Conservation (phyloP, 495 filamentous ascomycete species). For the Pseudoneurospora amorphoporcata region DNA sequence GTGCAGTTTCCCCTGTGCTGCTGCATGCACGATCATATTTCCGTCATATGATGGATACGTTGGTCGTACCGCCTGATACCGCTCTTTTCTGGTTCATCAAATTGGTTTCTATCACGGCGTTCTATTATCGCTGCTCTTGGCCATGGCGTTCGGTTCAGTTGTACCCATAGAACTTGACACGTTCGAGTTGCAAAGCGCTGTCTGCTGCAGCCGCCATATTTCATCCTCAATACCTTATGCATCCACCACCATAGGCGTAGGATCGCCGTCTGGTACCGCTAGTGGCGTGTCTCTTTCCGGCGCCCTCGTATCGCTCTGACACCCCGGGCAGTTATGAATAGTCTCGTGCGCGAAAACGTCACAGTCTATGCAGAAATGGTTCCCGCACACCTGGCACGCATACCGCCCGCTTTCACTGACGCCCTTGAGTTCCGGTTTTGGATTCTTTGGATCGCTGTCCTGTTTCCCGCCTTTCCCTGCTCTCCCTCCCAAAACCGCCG, state of each 20-base stretch:
- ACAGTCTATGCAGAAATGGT: slow-evolving; percentile 96
- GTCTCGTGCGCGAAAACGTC: slow-evolving; percentile 90
- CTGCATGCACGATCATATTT: not conserved
- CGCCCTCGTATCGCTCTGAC: slow-evolving; percentile 52
- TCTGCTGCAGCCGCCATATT: not conserved
- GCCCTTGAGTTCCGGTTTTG: slow-evolving; percentile 34
- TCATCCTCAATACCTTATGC: slow-evolving; percentile 4
- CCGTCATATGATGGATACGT: not conserved
- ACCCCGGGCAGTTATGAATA: slow-evolving; percentile 91
- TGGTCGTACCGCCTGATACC: not conserved
- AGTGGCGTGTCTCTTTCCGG: not conserved
- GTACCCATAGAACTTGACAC: not conserved
- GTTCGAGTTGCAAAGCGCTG: not conserved
- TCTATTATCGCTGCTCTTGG: not conserved
- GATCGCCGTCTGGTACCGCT: not conserved
- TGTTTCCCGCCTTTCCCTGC: slow-evolving; percentile 18
- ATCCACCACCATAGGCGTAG: slow-evolving; percentile 29
- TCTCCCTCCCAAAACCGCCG: not conserved
- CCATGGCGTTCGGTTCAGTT: not conserved
- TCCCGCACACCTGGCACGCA: slow-evolving; percentile 69
- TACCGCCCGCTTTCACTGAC: slow-evolving; percentile 84
- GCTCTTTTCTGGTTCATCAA: not conserved
- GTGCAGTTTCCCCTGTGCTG: not conserved
- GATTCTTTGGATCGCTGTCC: slow-evolving; percentile 25
- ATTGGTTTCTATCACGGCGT: not conserved